Evolutionary conservation across 2,329 filamentous ascomycete species (phyloP).

Genomic region (Fusarium robinianum): DNA sequence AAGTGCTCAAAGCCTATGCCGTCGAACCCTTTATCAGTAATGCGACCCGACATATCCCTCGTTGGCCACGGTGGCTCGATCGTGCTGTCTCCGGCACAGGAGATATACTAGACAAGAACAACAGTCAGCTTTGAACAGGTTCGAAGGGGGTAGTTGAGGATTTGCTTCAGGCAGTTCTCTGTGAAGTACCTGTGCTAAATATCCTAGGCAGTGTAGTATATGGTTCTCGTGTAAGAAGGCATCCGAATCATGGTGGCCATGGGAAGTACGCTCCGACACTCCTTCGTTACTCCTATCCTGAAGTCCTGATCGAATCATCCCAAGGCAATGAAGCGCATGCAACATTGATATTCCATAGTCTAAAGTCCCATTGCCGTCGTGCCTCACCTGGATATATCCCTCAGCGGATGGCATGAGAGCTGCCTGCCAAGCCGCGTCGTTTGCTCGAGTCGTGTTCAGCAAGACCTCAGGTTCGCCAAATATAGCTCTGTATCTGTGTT

Average conservation of each 20-base stretch:
- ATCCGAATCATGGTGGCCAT: neutral
- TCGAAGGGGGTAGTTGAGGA: no score
- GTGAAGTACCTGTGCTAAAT: conserved; percentile 1
- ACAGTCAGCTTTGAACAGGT: neutral
- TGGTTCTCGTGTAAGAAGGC: neutral
- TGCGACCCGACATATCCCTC: neutral
- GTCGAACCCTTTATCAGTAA: neutral
- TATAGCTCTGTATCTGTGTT: neutral
- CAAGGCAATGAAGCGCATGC: neutral
- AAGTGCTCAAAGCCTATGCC: neutral
- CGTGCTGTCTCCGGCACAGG: neutral
- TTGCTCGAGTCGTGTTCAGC: neutral
- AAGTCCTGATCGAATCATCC: neutral
- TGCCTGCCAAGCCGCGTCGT: neutral
- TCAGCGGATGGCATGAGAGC: neutral
- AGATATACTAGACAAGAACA: neutral
- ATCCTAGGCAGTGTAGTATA: neutral
- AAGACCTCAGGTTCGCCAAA: neutral
- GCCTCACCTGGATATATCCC: neutral
- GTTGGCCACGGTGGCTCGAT: neutral
- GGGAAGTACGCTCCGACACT: neutral
- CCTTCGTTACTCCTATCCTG: neutral
- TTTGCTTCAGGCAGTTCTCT: no score
- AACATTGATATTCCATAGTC: neutral
- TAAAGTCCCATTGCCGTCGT: neutral